These are phyloP conservation scores for Euphorbia tirucalli DNA, from an alignment of 345 rosid genomes.

Conservation along the genomic window DNA sequence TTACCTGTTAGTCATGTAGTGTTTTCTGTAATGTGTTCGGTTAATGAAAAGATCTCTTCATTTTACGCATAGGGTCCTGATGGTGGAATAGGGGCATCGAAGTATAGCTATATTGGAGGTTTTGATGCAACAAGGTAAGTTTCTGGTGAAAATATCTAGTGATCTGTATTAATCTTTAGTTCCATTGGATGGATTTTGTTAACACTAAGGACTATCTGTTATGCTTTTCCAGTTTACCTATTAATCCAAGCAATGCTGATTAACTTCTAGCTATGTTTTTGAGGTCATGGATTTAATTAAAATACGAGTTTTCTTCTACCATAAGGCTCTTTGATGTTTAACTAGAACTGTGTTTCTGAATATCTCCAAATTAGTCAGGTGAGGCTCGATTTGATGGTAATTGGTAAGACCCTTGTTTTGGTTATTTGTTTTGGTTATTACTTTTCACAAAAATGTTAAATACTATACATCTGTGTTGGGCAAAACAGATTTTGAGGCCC, in stretches of 20 bases:
- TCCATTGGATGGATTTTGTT: background rate
- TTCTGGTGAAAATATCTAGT: background rate
- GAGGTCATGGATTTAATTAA: background rate
- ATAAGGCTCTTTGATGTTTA: background rate
- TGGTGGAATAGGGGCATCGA: conserved; percentile 90
- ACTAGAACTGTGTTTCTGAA: background rate
- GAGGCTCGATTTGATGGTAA: background rate
- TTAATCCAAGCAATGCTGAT: background rate
- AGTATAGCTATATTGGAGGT: conserved; percentile 92
- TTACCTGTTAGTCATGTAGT: conserved; percentile 2
- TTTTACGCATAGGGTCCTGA: conserved; percentile 77
- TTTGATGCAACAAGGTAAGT: conserved; percentile 92
- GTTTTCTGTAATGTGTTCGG: conserved; percentile 5
- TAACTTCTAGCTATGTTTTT: background rate
- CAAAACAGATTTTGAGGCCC: background rate
- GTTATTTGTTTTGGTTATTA: background rate
- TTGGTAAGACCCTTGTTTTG: background rate
- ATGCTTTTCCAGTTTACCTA: background rate
- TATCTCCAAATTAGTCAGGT: background rate
- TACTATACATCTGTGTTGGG: background rate
- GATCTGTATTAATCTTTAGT: background rate
- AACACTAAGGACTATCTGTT: background rate
- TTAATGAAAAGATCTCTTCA: conserved; percentile 17
- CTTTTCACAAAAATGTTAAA: background rate
- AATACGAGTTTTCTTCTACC: background rate